Conservation (phyloP, 1,284 basidiomycete genomes). For the Sanghuangporus sanghuang region DNA sequence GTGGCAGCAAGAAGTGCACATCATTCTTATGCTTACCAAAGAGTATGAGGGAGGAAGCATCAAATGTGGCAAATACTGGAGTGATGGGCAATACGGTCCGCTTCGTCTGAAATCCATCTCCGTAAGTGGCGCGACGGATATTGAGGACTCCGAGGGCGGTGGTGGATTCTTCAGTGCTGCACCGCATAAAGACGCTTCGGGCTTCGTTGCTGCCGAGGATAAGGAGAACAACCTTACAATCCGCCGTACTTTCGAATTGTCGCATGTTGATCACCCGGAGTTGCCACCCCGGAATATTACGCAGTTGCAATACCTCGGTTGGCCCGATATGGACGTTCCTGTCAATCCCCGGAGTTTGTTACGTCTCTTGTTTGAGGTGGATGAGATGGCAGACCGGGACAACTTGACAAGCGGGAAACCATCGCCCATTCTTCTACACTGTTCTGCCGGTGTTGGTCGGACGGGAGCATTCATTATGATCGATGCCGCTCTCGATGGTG, state of each 20-base stretch:
- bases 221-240: slow-evolving; percentile 38
- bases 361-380: slow-evolving; percentile 58
- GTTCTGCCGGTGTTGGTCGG: slow-evolving; percentile 88
- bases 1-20: slow-evolving; percentile 78
- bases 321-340: slow-evolving; percentile 94
- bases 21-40: slow-evolving; percentile 87
- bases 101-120: slow-evolving; percentile 60
- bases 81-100: slow-evolving; percentile 65
- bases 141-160: background rate
- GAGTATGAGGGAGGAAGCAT: slow-evolving; percentile 85
- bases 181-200: slow-evolving; percentile 3
- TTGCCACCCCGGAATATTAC: slow-evolving; percentile 56
- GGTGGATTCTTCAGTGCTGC: slow-evolving; percentile 8
- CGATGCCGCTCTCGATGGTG: slow-evolving; percentile 78
- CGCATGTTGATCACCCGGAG: slow-evolving; percentile 53
- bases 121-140: slow-evolving; percentile 41
- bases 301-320: slow-evolving; percentile 86
- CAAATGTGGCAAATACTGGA: slow-evolving; percentile 94
- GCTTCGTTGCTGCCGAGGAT: slow-evolving; percentile 21
- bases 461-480: slow-evolving; percentile 91
- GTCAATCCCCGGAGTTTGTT: slow-evolving; percentile 73
- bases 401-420: slow-evolving; percentile 14
- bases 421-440: slow-evolving; percentile 51
- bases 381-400: slow-evolving; percentile 49
- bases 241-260: slow-evolving; percentile 66